These are phyloP conservation scores for Acanthamoeba castellanii DNA, from an alignment of 208 protist species.

Conservation along the genomic window DNA sequence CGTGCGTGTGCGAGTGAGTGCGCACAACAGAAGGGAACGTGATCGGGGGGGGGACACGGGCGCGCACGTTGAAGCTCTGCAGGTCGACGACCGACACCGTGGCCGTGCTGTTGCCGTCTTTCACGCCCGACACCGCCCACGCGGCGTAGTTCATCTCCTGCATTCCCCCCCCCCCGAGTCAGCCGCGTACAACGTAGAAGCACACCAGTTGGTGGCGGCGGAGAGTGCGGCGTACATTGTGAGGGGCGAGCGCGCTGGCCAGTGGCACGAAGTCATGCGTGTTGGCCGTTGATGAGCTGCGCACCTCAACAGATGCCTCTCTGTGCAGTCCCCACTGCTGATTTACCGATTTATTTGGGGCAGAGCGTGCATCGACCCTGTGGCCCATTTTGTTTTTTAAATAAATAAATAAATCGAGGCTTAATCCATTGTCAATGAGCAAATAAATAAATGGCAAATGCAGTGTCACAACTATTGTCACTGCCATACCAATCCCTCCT, in stretches of 20 bases:
- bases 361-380: too few species aligned
- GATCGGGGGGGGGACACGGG: background rate
- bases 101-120: background rate
- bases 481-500: too few species aligned
- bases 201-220: background rate
- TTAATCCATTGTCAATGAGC: too few species aligned
- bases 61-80: conserved; percentile 36
- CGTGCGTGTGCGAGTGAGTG: background rate
- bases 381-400: too few species aligned
- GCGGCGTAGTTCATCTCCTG: conserved; percentile 55
- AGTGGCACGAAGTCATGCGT: background rate
- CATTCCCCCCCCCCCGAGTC: background rate
- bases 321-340: too few species aligned
- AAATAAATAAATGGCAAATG: too few species aligned
- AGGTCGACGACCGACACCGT: conserved; percentile 18
- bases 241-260: background rate
- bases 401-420: too few species aligned
- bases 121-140: conserved; percentile 37
- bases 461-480: too few species aligned
- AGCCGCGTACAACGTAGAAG: background rate
- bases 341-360: too few species aligned
- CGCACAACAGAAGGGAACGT: too few species aligned
- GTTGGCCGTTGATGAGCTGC: conserved; percentile 15
- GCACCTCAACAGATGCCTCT: background rate
- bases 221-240: background rate